Conservation (phyloP, 805 yeast genomes). For the Zygosaccharomyces bailii region DNA sequence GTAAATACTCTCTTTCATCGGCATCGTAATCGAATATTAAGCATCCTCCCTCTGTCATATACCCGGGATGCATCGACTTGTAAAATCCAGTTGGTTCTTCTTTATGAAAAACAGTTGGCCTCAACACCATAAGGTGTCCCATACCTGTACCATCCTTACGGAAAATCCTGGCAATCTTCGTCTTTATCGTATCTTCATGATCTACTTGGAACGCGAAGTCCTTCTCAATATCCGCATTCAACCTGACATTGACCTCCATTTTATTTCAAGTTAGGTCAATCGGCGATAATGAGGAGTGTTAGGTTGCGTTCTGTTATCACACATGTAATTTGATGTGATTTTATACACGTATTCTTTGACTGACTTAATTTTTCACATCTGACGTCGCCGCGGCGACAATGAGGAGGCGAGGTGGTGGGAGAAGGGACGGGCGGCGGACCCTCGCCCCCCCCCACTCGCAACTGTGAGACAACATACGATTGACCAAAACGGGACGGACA, state of each 20-base stretch:
- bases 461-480: no score
- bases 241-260: conserved; percentile 59
- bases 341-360: conserved; percentile 5
- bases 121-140: conserved; percentile 62
- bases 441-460: background rate
- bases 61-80: conserved; percentile 58
- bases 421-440: background rate
- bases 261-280: background rate
- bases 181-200: conserved; percentile 53
- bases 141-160: conserved; percentile 29
- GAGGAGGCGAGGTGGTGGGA: background rate
- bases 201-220: conserved; percentile 86
- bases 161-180: conserved; percentile 56
- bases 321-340: background rate
- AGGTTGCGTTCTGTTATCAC: background rate
- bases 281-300: background rate
- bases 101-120: conserved; percentile 76
- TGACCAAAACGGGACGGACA: no score
- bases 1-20: conserved; percentile 43
- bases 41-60: conserved; percentile 78
- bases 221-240: conserved; percentile 79
- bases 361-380: conserved; percentile 8
- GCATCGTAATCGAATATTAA: conserved; percentile 65
- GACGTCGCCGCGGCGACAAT: conserved; percentile 3
- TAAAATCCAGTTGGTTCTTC: conserved; percentile 61